phyloP scores from a whole-genome alignment of 192 early-diverging fungal genomes.

The Backusella parvicylindrica region DNA sequence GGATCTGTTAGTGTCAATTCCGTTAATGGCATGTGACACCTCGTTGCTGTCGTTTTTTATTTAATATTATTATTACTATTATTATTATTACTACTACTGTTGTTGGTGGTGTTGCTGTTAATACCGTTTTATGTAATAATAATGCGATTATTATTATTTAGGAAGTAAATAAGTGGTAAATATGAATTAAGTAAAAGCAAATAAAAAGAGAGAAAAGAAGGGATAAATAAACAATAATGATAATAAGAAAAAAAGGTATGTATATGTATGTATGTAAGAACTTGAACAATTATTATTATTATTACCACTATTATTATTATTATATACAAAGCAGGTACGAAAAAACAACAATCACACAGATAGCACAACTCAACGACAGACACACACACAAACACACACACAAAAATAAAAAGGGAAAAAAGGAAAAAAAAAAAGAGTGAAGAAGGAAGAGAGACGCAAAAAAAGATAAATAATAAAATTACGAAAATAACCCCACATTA shows the following conservation, averaged over 20 bases:
- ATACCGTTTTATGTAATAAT: not conserved
- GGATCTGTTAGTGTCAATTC: not conserved
- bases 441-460: not conserved
- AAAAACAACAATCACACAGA: not conserved
- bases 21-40: not conserved
- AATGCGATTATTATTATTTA: not conserved
- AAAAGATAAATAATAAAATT: not conserved
- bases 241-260: not conserved
- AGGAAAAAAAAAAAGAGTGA: not conserved
- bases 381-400: not conserved
- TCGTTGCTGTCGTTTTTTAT: not conserved
- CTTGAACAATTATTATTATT: not conserved
- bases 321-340: not conserved
- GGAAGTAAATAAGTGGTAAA: not conserved
- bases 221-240: not conserved
- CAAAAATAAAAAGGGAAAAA: not conserved
- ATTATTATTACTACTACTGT: not conserved
- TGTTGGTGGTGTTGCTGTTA: not conserved
- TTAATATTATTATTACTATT: not conserved
- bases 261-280: conserved; percentile 2
- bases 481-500: not conserved
- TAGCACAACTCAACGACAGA: not conserved
- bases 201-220: not conserved
- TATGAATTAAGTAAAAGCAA: not conserved
- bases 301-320: not conserved